Base-by-base conservation (phyloP, 805 yeast genomes). In the Priceomyces haplophilus region DNA sequence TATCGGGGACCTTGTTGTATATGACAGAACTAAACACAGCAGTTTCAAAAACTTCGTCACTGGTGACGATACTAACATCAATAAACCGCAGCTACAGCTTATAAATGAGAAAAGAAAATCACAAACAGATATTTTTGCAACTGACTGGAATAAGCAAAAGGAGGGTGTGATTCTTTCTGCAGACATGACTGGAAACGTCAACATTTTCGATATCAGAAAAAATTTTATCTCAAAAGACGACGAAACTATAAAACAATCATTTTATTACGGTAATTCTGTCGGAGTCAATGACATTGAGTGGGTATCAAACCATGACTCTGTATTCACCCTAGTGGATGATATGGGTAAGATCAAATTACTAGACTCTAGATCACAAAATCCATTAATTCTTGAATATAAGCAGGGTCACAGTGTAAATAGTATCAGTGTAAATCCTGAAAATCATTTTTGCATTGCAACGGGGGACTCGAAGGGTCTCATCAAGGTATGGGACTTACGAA, bases 21-120 rank as follows among this genome's bases (percentile, higher is more conserved):
- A 82, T 61, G 95, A 90, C 60, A 73, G 93, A 51, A 89, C 97
- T 0, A 88, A 87, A 58, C 95, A 88, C 59, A 56, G 72, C 13
- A 66, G 61, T 41, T 60, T 67, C 44, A 57, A 58, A 36, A 62
- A 54, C 34, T 48, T 53, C 23, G 41, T 56, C 33, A 52, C 49
- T 18, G 39, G 44, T 23, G 62, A 57, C 40, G 61, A 55, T 39
- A 44, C 53, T 8, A 65, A 57, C n/a, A 51, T 63, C 8, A 53
- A 59, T 43, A 68, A 69, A 50, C 81, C 80, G 3, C 84, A 85
- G 42, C 65, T 82, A 12, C 60, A 69, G 7, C 65, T 82, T n/a
- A 50, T 53, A 4, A 65, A 64, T 10, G 69, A 45, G 35, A 30
- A 50, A 20, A 38, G 39, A 35, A 46, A 50, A 11, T 59, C 45